Evolutionary conservation across 331 rosid genomes (phyloP).

Genomic region (Pyracantha coccinea): DNA sequence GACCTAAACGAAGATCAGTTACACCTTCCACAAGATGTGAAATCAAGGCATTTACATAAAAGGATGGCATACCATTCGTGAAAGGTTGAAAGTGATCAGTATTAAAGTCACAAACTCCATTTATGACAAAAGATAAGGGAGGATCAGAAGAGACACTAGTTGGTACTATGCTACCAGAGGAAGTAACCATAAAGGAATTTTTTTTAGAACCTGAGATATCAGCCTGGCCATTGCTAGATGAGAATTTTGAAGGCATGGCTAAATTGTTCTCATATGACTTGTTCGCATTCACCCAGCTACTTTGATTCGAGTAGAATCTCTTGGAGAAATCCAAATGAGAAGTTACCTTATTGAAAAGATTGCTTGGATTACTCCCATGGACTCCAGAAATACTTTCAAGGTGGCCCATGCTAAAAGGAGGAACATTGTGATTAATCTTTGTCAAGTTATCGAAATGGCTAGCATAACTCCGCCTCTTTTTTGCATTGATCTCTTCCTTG

Average conservation of each 20-base stretch:
- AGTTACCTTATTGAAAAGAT: neutral
- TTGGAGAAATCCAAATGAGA: neutral
- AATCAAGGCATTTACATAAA: neutral
- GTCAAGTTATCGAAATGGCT: neutral
- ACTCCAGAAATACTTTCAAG: neutral
- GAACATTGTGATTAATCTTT: neutral
- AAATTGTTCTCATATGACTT: neutral
- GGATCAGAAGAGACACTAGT: neutral
- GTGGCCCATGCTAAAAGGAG: neutral
- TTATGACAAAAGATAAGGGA: neutral
- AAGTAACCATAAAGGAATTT: neutral
- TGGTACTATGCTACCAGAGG: neutral
- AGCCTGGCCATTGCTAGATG: neutral
- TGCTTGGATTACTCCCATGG: neutral
- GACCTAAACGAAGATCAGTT: neutral
- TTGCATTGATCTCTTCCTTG: neutral
- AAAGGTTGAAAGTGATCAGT: neutral
- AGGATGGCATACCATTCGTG: conserved; percentile 5
- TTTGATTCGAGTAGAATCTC: neutral
- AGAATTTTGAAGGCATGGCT: conserved; percentile 1
- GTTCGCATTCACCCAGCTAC: neutral
- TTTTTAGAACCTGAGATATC: neutral
- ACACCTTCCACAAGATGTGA: neutral
- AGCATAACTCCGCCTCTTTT: neutral
- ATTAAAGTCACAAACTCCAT: conserved; percentile 12